Base-by-base conservation (phyloP, 2,329 filamentous ascomycete genomes). In the Fusarium mexicanum region DNA sequence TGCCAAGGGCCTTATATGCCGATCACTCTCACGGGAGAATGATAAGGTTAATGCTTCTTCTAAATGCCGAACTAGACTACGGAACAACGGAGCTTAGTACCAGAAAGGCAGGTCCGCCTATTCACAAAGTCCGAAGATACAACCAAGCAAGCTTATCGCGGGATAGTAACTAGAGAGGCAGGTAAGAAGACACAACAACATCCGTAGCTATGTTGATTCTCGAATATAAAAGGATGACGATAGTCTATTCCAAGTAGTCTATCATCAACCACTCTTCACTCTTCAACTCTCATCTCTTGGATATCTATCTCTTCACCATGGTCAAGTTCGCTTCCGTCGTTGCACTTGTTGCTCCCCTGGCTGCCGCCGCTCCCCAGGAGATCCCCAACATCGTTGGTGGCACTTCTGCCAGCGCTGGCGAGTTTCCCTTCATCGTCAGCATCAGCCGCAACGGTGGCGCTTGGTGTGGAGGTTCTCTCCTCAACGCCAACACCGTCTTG, bases 391-490 rank as follows among this genome's bases (percentile, higher is more conserved):
- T 80, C 17, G 79, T 80, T 33, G 79, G 79, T 24, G 79, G 79
- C 29, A 65, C 66, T 7, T 47, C 37, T 20, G 79, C 79, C 37
- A 22, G n/a, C 6, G 26, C 69, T 29, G 79, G 77, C 31, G 80
- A 81, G 22, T 81, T 81, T 53, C 80, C 80, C 37, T 81, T 75
- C 78, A 80, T 81, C 26, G 80, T 81, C 58, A 73, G 68, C 64
- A 67, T 81, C 48, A 62, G 69, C 43, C 26, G 43, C 47, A 40
- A 47, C 29, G 33, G 40, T 40, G 60, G 66, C 22, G 73, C 79
- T 48, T 78, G 77, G 72, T 81, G 80, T 41, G 80, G 80, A 24
- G 80, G 80, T 26, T 60, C 73, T 20, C 69, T 81, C 26, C 31
- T 81, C 48, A 79, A 80, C 67, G 75, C 79, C 70, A 74, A 77